Evolutionary conservation across 1,284 basidiomycete species (phyloP).

Genomic region (Athelia psychrophila): DNA sequence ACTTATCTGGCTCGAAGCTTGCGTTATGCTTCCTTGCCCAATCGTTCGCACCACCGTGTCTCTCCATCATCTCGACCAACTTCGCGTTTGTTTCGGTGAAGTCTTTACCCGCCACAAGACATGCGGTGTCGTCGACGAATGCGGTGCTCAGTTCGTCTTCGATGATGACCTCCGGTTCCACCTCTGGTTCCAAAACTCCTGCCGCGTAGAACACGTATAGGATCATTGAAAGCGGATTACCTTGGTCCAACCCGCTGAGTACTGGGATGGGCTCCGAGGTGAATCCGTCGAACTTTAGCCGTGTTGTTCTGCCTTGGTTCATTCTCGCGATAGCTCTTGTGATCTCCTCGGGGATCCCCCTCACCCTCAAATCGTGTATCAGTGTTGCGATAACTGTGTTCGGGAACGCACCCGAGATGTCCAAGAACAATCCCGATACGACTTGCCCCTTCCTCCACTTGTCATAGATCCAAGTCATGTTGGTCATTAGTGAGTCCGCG

Average conservation of each 20-base stretch:
- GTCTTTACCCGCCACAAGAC: slow-evolving; percentile 10
- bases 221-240: slow-evolving; percentile 29
- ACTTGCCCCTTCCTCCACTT: slow-evolving; percentile 31
- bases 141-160: slow-evolving; percentile 15
- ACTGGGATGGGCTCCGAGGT: slow-evolving; percentile 19
- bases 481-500: slow-evolving; percentile 31
- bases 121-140: slow-evolving; percentile 27
- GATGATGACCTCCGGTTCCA: slow-evolving; percentile 4
- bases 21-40: slow-evolving; percentile 23
- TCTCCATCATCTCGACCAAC: slow-evolving; percentile 15
- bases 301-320: slow-evolving; percentile 15
- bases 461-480: slow-evolving; percentile 26
- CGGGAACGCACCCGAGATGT: slow-evolving; percentile 39
- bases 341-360: slow-evolving; percentile 23
- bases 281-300: slow-evolving; percentile 28
- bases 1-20: slow-evolving; percentile 20
- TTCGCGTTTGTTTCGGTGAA: slow-evolving; percentile 13
- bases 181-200: slow-evolving; percentile 15
- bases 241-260: slow-evolving; percentile 29
- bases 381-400: slow-evolving; percentile 25
- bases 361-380: slow-evolving; percentile 25
- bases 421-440: slow-evolving; percentile 30
- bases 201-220: slow-evolving; percentile 32
- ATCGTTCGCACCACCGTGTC: slow-evolving; percentile 13
- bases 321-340: slow-evolving; percentile 18